Base-by-base conservation (phyloP, 495 filamentous ascomycete genomes). In the Aspergillus incahuasiensis region DNA sequence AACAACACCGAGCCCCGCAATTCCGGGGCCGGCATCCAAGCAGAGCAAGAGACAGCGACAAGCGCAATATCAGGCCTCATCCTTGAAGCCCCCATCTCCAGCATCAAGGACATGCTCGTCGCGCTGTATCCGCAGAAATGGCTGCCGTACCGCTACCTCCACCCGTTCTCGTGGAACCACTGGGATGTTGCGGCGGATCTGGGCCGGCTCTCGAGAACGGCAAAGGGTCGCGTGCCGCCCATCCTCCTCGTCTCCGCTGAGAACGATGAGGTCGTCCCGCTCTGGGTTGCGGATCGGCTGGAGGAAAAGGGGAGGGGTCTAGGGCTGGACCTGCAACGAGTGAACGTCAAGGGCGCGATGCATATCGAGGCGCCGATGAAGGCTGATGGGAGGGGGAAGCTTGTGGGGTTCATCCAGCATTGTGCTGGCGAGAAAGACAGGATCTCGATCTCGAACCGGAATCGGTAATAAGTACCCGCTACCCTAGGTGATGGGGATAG, bases 41-140 rank as follows among this genome's bases (percentile, higher is more conserved):
- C 28, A 30, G 5, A 30, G 28, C 5, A 30, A 30, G 3, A 12
- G 12, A 35, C 32, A 35, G 32, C 6, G 12, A 35, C 32, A 35
- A 9, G 12, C 6, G 12, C 2, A 35, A 35, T 11, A 35, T 35
- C 6, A 61, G 79, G 78, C 4, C 45, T 94, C 48, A 69, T 92
- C 12, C 74, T 92, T 11, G 89, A 94, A 60, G 91, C 89, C 0
- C 89, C 90, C 3, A 91, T 90, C 50, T 75, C 83, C 1, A 89
- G 80, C 50, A 79, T 90, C 50, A 72, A 79, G n/a, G 78, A 81
- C 25, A 90, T 95, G 88, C 71, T 95, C 16, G 70, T 80, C 25
- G 81, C 80, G 2, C 64, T 95, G 18, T 94, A 91, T 67, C 89
- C 89, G 9, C 87, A 92, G 62, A 87, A 82, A 56, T 92, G 89